Evolutionary conservation across 1,139 yeast genomes (phyloP), one percentile per base, ranked within the genome.

Genomic region (Arxiozyma heterogenica): DNA sequence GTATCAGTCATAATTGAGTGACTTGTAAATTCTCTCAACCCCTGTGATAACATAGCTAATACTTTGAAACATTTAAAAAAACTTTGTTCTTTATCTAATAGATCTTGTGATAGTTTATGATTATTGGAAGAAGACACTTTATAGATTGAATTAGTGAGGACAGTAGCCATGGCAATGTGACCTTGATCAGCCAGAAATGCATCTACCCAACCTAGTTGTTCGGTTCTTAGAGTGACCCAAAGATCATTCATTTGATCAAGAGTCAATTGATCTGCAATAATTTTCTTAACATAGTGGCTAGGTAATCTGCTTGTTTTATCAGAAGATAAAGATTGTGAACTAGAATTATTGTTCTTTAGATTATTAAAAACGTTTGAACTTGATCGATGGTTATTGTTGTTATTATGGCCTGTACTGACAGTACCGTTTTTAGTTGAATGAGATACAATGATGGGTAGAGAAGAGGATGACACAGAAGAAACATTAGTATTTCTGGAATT

Each of bases 221-320:
- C 97, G 0, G 98, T 89, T 59, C 98, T 80, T 50, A 93, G 74
- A 47, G 95, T 88, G 4, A 93, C 96, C 86, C 95, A 89, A 54
- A 93, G 76, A 61, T 87, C 87, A 49, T 86, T 88, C 61, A 93
- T 73, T 65, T 90, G 91, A 51, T 81, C 80, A 3, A 84, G 75
- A 6, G 87, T 76, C 53, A 89, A 84, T 42, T 83, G 72, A 61
- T 85, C 84, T 48, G 86, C 83, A 66, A 91, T 77, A 58, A 93
- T 76, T 59, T 80, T 78, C 55, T 87, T 79, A 39, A 94, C 91
- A 69, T 86, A 93, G 66, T 80, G 83, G 59, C 83, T 88, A 0
- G 96, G 96, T 4, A 86, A 75, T 34, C 63, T 53, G 47, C 58
- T 59, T 6, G 64, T 61, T 49, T 59, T 64, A 47, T 64, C 67